Percentiles rank a stretch among this genome's conserved stretches.
phyloP scores from a whole-genome alignment of 2,329 filamentous ascomycete genomes.

The Exophiala bonariae region DNA sequence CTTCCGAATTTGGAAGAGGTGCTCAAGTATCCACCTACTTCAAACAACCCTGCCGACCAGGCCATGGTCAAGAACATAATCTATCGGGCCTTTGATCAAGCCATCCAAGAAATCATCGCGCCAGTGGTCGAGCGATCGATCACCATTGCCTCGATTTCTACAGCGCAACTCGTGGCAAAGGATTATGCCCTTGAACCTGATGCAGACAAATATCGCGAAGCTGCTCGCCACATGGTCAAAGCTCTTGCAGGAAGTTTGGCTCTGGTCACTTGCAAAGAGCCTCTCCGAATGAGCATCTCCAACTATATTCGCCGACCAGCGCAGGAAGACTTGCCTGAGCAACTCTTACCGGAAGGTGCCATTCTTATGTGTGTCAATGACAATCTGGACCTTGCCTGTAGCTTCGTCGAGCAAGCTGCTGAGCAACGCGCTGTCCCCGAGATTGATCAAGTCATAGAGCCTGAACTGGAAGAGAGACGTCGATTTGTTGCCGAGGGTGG shows the following conservation, averaged over 20 bases:
- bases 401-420: constrained; percentile 91
- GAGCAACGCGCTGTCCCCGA: constrained; percentile 91
- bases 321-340: constrained; percentile 47
- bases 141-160: constrained; percentile 95
- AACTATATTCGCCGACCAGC: constrained; percentile 90
- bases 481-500: constrained; percentile 67
- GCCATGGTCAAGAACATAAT: constrained; percentile 72
- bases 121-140: constrained; percentile 97
- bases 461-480: constrained; percentile 74
- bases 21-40: constrained; percentile 74
- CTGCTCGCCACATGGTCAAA: constrained; percentile 92
- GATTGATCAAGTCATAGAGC: constrained; percentile 89
- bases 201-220: constrained; percentile 79
- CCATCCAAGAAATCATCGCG: constrained; percentile 93
- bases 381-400: constrained; percentile 90
- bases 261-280: constrained; percentile 97
- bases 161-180: constrained; percentile 91
- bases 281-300: constrained; percentile 90
- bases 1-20: constrained; percentile 81
- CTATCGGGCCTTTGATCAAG: constrained; percentile 79
- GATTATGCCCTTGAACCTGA: constrained; percentile 94
- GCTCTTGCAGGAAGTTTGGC: constrained; percentile 90
- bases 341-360: constrained; percentile 85
- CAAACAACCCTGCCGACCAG: constrained; percentile 74
- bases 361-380: constrained; percentile 99